Conservation (phyloP, 2,329 filamentous ascomycete genomes). For the Exophiala mesophila region DNA sequence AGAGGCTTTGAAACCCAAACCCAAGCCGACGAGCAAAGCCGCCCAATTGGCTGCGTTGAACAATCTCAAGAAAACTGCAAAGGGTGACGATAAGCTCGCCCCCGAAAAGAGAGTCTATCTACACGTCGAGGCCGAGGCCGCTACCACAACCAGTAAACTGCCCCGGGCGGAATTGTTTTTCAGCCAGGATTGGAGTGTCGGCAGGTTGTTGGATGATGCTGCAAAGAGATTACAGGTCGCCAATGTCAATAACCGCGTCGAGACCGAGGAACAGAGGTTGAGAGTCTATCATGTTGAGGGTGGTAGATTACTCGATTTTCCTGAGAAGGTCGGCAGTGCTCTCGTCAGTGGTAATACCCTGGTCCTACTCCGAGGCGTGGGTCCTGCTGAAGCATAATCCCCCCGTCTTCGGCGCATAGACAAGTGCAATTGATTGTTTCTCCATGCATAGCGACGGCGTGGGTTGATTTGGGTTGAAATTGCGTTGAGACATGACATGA, state of each 20-base stretch:
- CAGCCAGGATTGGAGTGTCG: constrained; percentile 82
- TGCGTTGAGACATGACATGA: no score
- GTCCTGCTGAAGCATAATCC: constrained; percentile 51
- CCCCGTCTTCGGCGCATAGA: no score
- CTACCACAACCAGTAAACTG: constrained; percentile 76
- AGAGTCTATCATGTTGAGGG: constrained; percentile 91
- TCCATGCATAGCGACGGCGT: constrained; percentile 18
- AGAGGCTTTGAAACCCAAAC: constrained; percentile 60
- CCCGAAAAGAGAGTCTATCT: constrained; percentile 84
- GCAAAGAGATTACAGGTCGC: constrained; percentile 39
- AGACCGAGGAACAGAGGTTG: constrained; percentile 62
- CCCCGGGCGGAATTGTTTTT: constrained; percentile 79
- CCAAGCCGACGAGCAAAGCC: constrained; percentile 59
- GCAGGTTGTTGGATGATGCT: constrained; percentile 51
- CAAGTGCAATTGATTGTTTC: neutral
- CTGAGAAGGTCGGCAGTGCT: constrained; percentile 71
- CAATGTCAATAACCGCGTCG: constrained; percentile 43
- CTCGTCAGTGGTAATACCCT: constrained; percentile 83
- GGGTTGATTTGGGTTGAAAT: no score
- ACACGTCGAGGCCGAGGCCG: constrained; percentile 74
- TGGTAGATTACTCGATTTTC: constrained; percentile 78
- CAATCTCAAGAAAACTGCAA: constrained; percentile 76
- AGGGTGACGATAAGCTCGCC: constrained; percentile 79
- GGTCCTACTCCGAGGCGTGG: constrained; percentile 79
- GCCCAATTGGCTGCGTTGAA: constrained; percentile 66